phyloP scores from a whole-genome alignment of 768 basidiomycete genomes.

The Tricholoma matsutake region DNA sequence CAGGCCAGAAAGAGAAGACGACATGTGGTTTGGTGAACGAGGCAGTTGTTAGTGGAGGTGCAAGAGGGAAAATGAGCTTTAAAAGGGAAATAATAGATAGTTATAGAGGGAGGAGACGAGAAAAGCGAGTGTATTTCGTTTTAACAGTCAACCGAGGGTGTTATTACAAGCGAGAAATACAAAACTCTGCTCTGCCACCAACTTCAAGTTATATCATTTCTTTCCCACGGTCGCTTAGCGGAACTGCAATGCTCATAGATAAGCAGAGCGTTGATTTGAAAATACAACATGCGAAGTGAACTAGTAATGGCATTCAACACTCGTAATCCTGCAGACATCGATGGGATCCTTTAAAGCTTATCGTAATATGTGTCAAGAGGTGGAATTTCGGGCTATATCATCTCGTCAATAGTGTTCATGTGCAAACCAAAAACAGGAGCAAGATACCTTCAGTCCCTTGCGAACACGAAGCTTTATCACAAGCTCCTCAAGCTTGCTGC shows the following conservation, averaged over 20 bases:
- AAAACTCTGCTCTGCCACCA: background rate
- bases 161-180: slow-evolving; percentile 13
- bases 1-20: slow-evolving; percentile 72
- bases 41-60: slow-evolving; percentile 13
- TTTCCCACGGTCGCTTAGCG: slow-evolving; percentile 15
- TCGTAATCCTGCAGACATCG: background rate
- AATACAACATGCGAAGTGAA: slow-evolving; percentile 30
- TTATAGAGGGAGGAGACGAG: slow-evolving; percentile 7
- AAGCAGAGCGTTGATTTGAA: no score
- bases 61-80: slow-evolving; percentile 15
- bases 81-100: slow-evolving; percentile 14
- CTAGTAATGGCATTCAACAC: slow-evolving; percentile 11
- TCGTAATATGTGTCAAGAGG: slow-evolving; percentile 89
- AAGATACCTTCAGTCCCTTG: slow-evolving; percentile 91
- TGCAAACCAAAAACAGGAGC: background rate
- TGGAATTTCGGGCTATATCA: slow-evolving; percentile 76
- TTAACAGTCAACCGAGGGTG: slow-evolving; percentile 7
- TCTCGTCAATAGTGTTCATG: background rate
- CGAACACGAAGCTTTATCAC: slow-evolving; percentile 79
- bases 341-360: slow-evolving; percentile 58
- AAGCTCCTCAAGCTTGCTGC: slow-evolving; percentile 86
- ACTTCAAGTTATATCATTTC: background rate
- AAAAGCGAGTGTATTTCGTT: slow-evolving; percentile 22
- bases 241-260: no score
- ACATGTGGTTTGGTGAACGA: slow-evolving; percentile 40